Evolutionary conservation across 805 yeast genomes (phyloP).

Genomic region (Candida argentea): DNA sequence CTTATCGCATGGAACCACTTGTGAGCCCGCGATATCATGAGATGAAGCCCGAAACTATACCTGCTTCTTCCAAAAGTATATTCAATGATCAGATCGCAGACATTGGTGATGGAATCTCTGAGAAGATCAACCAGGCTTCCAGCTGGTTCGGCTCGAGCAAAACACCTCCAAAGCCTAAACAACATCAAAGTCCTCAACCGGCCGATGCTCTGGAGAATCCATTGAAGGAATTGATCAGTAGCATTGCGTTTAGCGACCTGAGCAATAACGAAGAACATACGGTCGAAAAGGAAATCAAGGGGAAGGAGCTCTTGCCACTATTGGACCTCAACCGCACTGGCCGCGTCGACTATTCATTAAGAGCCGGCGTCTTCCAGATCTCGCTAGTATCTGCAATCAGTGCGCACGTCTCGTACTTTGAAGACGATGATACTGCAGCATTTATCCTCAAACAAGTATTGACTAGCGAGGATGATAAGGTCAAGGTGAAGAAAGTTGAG

Average conservation of each 20-base stretch:
- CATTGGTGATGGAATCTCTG: slow-evolving; percentile 28
- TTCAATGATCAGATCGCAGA: slow-evolving; percentile 39
- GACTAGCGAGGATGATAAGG: slow-evolving; percentile 8
- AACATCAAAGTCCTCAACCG: slow-evolving; percentile 7
- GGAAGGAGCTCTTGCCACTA: slow-evolving; percentile 24
- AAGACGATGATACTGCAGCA: slow-evolving; percentile 74
- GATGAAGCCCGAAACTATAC: slow-evolving; percentile 46
- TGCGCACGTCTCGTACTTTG: slow-evolving; percentile 85
- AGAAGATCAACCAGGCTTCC: slow-evolving; percentile 24
- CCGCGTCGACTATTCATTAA: slow-evolving; percentile 71
- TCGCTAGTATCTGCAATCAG: slow-evolving; percentile 73
- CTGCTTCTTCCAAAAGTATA: slow-evolving; percentile 38
- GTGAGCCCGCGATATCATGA: slow-evolving; percentile 40
- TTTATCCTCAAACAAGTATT: slow-evolving; percentile 58
- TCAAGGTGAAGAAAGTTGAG: slow-evolving; percentile 18
- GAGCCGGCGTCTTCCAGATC: slow-evolving; percentile 70
- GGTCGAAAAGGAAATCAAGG: slow-evolving; percentile 14
- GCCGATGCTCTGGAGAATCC: slow-evolving; percentile 23
- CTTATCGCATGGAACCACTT: slow-evolving; percentile 83
- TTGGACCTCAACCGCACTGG: slow-evolving; percentile 55
- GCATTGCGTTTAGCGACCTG: slow-evolving; percentile 12
- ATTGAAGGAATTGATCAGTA: slow-evolving; percentile 28
- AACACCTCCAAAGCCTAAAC: background rate
- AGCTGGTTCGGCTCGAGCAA: slow-evolving; percentile 20
- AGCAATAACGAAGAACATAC: slow-evolving; percentile 7